A percentile compares a stretch with the other conserved stretches of the same genome.
Conservation (phyloP, 305 asterid species). For the Fraxinus albicans region DNA sequence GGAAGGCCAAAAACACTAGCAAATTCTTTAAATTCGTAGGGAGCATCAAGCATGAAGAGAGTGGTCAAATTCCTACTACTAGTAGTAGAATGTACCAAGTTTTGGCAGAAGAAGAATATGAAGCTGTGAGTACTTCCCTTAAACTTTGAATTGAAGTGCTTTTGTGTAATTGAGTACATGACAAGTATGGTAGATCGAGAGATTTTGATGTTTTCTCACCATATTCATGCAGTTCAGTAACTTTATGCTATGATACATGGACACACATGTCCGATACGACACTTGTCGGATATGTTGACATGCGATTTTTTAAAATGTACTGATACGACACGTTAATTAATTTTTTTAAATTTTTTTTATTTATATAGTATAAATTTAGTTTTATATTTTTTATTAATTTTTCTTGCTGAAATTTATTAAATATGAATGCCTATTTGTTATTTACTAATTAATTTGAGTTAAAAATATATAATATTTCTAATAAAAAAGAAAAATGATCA, state of each 20-base stretch:
- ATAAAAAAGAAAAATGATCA: not conserved
- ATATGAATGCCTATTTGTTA: not conserved
- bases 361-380: too few species aligned
- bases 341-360: too few species aligned
- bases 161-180: not conserved
- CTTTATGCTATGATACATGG: not conserved
- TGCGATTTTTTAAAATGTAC: not conserved
- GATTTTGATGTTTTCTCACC: constrained; percentile 8
- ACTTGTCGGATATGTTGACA: not conserved
- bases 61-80: constrained; percentile 46
- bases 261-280: not conserved
- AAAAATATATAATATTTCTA: not conserved
- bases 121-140: constrained; percentile 71
- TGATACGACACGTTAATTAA: not conserved
- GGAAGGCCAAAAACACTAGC: constrained; percentile 82
- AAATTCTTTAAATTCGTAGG: constrained; percentile 87
- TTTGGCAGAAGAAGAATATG: constrained; percentile 89
- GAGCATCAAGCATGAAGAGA: constrained; percentile 68
- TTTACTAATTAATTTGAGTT: not conserved
- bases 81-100: constrained; percentile 68
- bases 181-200: not conserved
- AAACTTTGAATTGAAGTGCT: constrained; percentile 14
- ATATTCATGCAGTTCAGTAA: not conserved
- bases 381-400: too few species aligned
- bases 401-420: not conserved